Evolutionary conservation across 164 flowering plant genomes (phyloP).

Genomic region (Kingdonia uniflora): DNA sequence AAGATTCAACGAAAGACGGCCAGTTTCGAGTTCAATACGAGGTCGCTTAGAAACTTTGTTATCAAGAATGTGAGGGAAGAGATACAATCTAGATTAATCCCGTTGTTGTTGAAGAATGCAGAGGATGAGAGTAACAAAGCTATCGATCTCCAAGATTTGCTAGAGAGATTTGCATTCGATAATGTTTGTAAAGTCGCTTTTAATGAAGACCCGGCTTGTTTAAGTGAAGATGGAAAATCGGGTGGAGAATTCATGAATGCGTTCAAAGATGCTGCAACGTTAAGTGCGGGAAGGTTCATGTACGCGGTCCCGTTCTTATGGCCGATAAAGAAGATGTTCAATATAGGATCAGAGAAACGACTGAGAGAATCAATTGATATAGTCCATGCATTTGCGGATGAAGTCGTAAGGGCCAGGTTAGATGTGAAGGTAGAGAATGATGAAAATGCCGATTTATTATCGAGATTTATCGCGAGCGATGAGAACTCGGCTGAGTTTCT

Average conservation of each 20-base stretch:
- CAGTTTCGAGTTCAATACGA: slow-evolving; percentile 1
- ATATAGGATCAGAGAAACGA: neutral
- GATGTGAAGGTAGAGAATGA: neutral
- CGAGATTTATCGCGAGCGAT: neutral
- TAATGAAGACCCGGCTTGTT: neutral
- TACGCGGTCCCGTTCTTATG: neutral
- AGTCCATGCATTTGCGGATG: neutral
- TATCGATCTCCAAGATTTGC: too few species aligned
- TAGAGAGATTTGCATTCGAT: too few species aligned
- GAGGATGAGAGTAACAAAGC: neutral
- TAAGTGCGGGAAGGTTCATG: neutral
- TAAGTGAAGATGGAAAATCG: neutral
- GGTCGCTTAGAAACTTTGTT: slow-evolving; percentile 1
- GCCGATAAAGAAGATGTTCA: neutral
- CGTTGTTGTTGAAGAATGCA: neutral
- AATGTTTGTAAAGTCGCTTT: neutral
- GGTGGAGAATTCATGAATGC: neutral
- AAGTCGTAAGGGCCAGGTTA: neutral
- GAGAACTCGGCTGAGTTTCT: neutral
- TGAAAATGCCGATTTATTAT: slow-evolving; percentile 1
- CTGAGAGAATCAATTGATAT: neutral
- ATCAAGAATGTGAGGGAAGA: too few species aligned
- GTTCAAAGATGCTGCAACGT: neutral
- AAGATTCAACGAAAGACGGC: neutral
- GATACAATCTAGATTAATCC: too few species aligned